Conservation (phyloP, 2,329 filamentous ascomycete genomes). For the Alternaria sp. region DNA sequence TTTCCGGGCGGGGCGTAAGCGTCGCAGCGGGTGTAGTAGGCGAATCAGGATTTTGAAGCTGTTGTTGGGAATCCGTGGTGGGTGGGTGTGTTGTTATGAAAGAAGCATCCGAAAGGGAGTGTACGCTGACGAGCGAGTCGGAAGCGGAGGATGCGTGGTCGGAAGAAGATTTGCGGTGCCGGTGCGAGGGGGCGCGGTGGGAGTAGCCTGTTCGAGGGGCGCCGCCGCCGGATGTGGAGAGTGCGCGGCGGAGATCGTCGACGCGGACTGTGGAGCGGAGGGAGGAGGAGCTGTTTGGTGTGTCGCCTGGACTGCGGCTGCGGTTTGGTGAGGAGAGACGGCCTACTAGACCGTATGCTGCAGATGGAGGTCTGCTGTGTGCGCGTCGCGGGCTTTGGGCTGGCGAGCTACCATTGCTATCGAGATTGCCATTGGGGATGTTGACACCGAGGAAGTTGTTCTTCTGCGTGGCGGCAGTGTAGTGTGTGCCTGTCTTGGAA, state of each 20-base stretch:
- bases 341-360: slow-evolving; percentile 45
- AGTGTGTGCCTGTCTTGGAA: slow-evolving; percentile 61
- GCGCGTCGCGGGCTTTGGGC: slow-evolving; percentile 39
- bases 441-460: slow-evolving; percentile 63
- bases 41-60: neutral
- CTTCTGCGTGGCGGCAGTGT: slow-evolving; percentile 33
- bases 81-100: slow-evolving; percentile 38
- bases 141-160: slow-evolving; percentile 52
- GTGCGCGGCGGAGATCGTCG: slow-evolving; percentile 55
- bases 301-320: slow-evolving; percentile 36
- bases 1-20: slow-evolving; percentile 26
- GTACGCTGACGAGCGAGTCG: slow-evolving; percentile 73
- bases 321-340: slow-evolving; percentile 38
- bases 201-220: slow-evolving; percentile 42
- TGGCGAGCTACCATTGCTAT: slow-evolving; percentile 41
- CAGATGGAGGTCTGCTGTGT: slow-evolving; percentile 39
- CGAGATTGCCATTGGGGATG: slow-evolving; percentile 48
- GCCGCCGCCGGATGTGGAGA: slow-evolving; percentile 43
- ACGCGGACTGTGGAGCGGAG: slow-evolving; percentile 50
- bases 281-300: slow-evolving; percentile 45
- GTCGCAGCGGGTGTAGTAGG: slow-evolving; percentile 30
- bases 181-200: slow-evolving; percentile 30
- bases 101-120: slow-evolving; percentile 71
- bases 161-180: slow-evolving; percentile 48
- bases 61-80: neutral